Conservation (phyloP, 1,139 yeast species). For the Hansenula sp. region DNA sequence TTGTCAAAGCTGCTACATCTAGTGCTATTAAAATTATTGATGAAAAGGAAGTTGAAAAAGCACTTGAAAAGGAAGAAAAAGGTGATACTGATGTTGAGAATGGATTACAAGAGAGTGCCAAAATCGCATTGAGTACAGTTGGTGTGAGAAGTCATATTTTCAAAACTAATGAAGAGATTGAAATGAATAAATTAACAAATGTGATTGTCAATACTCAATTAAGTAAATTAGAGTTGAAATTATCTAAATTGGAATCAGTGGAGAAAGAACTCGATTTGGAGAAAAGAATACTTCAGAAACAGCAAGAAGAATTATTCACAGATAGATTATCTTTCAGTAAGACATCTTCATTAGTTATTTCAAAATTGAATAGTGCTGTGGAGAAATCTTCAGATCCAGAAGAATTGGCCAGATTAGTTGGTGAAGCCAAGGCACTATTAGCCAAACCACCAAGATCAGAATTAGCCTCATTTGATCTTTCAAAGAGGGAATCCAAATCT, state of each 20-base stretch:
- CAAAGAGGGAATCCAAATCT: conserved; percentile 13
- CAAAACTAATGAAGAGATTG: conserved; percentile 79
- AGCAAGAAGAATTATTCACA: conserved; percentile 76
- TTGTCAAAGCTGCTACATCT: conserved; percentile 76
- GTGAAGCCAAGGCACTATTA: conserved; percentile 46
- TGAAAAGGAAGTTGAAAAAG: conserved; percentile 29
- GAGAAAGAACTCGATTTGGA: conserved; percentile 80
- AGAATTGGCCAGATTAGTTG: conserved; percentile 29
- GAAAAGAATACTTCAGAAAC: conserved; percentile 65
- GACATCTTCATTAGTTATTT: conserved; percentile 22
- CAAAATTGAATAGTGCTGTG: conserved; percentile 12
- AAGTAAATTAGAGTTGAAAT: conserved; percentile 71
- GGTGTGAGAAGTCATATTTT: conserved; percentile 84
- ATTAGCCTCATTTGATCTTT: conserved; percentile 12
- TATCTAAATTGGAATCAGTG: conserved; percentile 62
- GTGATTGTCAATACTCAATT: conserved; percentile 68
- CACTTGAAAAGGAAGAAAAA: conserved; percentile 11
- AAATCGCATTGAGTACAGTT: conserved; percentile 56
- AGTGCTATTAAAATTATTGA: conserved; percentile 59
- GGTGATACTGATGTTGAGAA: conserved; percentile 9
- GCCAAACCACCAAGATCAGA: conserved; percentile 42
- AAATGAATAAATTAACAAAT: conserved; percentile 56
- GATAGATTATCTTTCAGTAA: conserved; percentile 64
- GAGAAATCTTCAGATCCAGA: conserved; percentile 14
- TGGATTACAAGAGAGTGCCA: conserved; percentile 40